Evolutionary conservation across 371 early-diverging fungal species (phyloP).

Genomic region (Gilbertella persicaria): DNA sequence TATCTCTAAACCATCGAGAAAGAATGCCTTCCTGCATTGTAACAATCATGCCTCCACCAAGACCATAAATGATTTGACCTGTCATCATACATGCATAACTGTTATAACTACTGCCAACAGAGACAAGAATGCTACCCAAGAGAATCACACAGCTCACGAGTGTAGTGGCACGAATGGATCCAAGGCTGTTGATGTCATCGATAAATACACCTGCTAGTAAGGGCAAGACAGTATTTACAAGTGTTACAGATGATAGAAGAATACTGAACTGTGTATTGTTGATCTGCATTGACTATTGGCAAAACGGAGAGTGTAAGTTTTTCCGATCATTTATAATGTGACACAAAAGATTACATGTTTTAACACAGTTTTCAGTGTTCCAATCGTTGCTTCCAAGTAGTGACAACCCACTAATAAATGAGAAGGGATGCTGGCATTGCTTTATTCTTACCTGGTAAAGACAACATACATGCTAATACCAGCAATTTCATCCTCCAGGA

Average conservation of each 20-base stretch:
- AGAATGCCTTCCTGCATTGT: constrained; percentile 52
- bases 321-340: background rate
- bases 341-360: constrained; percentile 31
- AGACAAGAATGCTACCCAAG: constrained; percentile 37
- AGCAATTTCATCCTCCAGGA: constrained; percentile 24
- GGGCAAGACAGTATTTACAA: constrained; percentile 71
- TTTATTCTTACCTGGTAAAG: constrained; percentile 20
- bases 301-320: constrained; percentile 14
- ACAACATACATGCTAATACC: constrained; percentile 21
- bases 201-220: constrained; percentile 65
- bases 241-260: constrained; percentile 67
- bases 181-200: constrained; percentile 38
- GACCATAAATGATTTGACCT: constrained; percentile 45
- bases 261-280: constrained; percentile 74
- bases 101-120: constrained; percentile 26
- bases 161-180: constrained; percentile 41
- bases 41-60: constrained; percentile 49
- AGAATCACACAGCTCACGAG: constrained; percentile 37
- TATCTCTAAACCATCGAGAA: constrained; percentile 49
- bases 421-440: background rate
- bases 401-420: constrained; percentile 38
- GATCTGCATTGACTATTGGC: constrained; percentile 47
- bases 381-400: constrained; percentile 45
- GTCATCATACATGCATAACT: constrained; percentile 47
- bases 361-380: constrained; percentile 42